A percentile compares a stretch with the other conserved stretches of the same genome.
These are phyloP conservation scores for Zasmidium cellare DNA, from an alignment of 2,329 filamentous ascomycete genomes.

Conservation along the genomic window DNA sequence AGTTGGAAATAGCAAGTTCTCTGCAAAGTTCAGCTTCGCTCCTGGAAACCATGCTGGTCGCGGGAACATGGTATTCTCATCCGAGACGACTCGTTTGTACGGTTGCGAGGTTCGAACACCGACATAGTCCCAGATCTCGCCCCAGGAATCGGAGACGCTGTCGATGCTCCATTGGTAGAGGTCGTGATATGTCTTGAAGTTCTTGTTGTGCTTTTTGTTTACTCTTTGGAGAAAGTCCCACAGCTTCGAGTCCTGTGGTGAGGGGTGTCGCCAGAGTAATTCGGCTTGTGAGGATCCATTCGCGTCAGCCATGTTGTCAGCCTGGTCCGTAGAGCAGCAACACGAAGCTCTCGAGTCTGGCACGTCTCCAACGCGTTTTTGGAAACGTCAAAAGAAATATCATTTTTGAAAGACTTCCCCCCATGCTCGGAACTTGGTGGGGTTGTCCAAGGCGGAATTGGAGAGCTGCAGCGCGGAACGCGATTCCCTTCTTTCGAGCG, in stretches of 20 bases:
- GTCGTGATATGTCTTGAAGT: slow-evolving; percentile 67
- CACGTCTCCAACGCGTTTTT: not conserved
- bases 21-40: slow-evolving; percentile 83
- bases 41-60: slow-evolving; percentile 82
- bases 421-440: not conserved
- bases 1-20: slow-evolving; percentile 84
- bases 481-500: not conserved
- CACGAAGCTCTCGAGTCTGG: not conserved
- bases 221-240: slow-evolving; percentile 57
- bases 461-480: not conserved
- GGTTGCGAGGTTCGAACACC: slow-evolving; percentile 68
- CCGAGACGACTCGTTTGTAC: slow-evolving; percentile 67
- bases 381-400: not conserved
- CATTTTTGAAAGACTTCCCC: not conserved
- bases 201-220: slow-evolving; percentile 65
- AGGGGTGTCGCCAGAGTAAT: slow-evolving; percentile 39
- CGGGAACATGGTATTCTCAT: slow-evolving; percentile 74
- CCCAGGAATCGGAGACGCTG: slow-evolving; percentile 77
- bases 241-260: slow-evolving; percentile 45
- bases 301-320: slow-evolving; percentile 9
- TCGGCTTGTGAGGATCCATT: slow-evolving; percentile 9
- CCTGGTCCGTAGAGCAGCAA: not conserved
- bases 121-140: slow-evolving; percentile 79
- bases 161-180: slow-evolving; percentile 84
- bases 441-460: not conserved